These are phyloP conservation scores for Brassica nigra DNA, from an alignment of 345 rosid species.

Conservation along the genomic window DNA sequence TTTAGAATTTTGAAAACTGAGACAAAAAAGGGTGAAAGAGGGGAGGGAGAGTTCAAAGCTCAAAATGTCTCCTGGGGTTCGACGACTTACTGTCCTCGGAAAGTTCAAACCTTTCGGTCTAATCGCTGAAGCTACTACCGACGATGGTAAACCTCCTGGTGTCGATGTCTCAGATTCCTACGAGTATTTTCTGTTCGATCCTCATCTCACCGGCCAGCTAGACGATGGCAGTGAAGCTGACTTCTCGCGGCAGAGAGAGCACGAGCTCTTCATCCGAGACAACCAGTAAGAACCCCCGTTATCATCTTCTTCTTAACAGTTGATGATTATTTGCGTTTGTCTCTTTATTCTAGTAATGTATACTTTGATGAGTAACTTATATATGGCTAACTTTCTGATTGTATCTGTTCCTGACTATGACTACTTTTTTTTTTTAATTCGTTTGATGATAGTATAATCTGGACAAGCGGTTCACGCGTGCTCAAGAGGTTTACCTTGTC, in stretches of 20 bases:
- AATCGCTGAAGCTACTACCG: constrained; percentile 68
- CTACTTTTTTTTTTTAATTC: constrained; percentile 8
- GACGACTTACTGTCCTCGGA: constrained; percentile 74
- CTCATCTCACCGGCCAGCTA: constrained; percentile 53
- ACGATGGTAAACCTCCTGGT: constrained; percentile 55
- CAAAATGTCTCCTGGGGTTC: constrained; percentile 64
- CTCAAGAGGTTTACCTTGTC: constrained; percentile 71
- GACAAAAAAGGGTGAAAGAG: constrained; percentile 1
- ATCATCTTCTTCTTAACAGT: neutral
- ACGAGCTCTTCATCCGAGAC: constrained; percentile 84
- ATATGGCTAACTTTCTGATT: constrained; percentile 5
- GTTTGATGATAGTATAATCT: constrained; percentile 54
- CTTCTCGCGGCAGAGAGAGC: constrained; percentile 54
- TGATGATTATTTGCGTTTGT: constrained; percentile 3
- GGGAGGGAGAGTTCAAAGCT: neutral
- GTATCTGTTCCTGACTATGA: constrained; percentile 6
- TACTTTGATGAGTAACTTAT: neutral
- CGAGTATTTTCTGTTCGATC: constrained; percentile 70
- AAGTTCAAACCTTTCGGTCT: constrained; percentile 94
- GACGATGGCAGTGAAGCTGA: constrained; percentile 41
- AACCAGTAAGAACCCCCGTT: constrained; percentile 47
- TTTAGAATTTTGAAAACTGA: neutral
- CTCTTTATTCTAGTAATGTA: neutral
- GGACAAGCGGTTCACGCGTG: constrained; percentile 71
- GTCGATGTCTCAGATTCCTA: constrained; percentile 5